Percentiles rank a stretch among this genome's conserved stretches.
These are phyloP conservation scores for Amaranthus hypochondriacus DNA, from an alignment of 148 eudicot species.

Conservation along the genomic window DNA sequence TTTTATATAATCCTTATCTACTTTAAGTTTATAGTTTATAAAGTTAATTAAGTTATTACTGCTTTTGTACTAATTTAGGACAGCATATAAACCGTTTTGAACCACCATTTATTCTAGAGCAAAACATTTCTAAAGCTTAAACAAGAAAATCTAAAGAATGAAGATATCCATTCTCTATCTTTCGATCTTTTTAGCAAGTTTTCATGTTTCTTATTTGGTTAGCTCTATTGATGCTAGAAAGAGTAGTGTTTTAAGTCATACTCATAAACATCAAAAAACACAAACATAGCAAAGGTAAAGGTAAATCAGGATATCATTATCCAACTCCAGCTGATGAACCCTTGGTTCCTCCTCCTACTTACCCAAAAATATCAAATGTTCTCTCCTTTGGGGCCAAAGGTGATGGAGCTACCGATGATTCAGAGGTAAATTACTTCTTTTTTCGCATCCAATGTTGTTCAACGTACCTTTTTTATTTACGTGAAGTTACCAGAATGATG, in stretches of 20 bases:
- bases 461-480: no score
- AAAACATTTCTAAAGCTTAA: neutral
- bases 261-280: conserved; percentile 26
- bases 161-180: conserved; percentile 28
- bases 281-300: conserved; percentile 25
- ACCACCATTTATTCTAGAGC: conserved; percentile 12
- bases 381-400: conserved; percentile 68
- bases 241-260: conserved; percentile 26
- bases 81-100: conserved; percentile 33
- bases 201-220: conserved; percentile 25
- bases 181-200: conserved; percentile 16
- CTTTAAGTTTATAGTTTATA: conserved; percentile 1
- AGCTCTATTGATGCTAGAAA: conserved; percentile 40
- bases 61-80: conserved; percentile 1
- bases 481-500: no score
- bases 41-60: neutral
- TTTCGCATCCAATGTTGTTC: no score
- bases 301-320: conserved; percentile 13
- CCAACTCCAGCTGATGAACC: conserved; percentile 19
- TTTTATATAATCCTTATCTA: neutral
- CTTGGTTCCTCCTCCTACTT: conserved; percentile 23
- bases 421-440: conserved; percentile 39
- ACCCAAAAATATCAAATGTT: conserved; percentile 24
- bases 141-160: conserved; percentile 19
- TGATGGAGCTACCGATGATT: conserved; percentile 66